A percentile compares a stretch with the other conserved stretches of the same genome.
phyloP scores from a whole-genome alignment of 1,284 basidiomycete genomes.

The Cutaneotrichosporon cyanovorans region DNA sequence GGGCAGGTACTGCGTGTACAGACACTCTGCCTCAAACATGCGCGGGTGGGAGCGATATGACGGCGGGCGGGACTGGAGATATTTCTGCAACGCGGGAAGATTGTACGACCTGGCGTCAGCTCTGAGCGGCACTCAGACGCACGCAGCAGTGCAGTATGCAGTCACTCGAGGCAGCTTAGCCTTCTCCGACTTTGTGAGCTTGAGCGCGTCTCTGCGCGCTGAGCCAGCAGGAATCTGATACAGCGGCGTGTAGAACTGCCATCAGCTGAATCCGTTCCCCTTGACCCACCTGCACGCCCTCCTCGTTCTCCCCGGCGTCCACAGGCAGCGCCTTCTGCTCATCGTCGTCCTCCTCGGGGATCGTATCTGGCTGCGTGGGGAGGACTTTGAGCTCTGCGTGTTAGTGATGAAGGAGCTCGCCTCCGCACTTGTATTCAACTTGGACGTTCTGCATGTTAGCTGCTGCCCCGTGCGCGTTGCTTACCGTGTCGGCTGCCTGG shows the following conservation, averaged over 20 bases:
- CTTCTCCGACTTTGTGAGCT: constrained; percentile 86
- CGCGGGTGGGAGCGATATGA: constrained; percentile 79
- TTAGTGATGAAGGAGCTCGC: constrained; percentile 20
- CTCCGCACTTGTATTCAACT: constrained; percentile 48
- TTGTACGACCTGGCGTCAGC: constrained; percentile 63
- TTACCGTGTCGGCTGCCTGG: constrained; percentile 44
- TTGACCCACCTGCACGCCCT: constrained; percentile 58
- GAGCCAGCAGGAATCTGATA: constrained; percentile 89
- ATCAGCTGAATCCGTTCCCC: constrained; percentile 1
- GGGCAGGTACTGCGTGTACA: constrained; percentile 44
- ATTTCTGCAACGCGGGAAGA: constrained; percentile 75
- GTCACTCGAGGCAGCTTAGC: constrained; percentile 90
- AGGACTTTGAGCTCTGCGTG: constrained; percentile 80
- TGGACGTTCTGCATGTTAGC: constrained; percentile 56
- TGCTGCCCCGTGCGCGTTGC: constrained; percentile 4
- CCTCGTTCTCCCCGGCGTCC: constrained; percentile 41
- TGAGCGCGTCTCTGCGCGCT: constrained; percentile 80
- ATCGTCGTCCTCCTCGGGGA: constrained; percentile 55
- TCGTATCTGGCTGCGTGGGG: constrained; percentile 73
- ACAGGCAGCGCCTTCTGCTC: constrained; percentile 25
- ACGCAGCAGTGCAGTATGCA: constrained; percentile 90
- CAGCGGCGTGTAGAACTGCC: constrained; percentile 80
- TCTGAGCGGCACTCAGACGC: constrained; percentile 29
- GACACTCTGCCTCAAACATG: constrained; percentile 46
- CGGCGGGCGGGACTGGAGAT: constrained; percentile 69